phyloP scores from a whole-genome alignment of 1,284 basidiomycete genomes.

The Rhodotorula sp. region DNA sequence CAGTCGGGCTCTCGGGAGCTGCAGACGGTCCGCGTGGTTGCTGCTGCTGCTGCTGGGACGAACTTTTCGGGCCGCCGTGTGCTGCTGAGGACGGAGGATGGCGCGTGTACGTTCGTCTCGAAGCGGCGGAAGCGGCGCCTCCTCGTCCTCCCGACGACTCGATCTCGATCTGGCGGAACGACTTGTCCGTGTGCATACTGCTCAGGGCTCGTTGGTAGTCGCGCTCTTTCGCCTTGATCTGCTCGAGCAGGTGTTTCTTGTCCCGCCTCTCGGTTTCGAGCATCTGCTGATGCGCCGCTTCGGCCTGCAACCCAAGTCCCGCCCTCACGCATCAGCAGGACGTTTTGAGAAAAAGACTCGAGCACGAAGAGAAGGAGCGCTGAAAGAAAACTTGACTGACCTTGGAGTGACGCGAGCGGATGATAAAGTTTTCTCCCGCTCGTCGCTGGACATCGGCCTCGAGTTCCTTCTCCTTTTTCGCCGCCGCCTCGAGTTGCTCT shows the following conservation, averaged over 20 bases:
- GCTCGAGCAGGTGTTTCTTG: slow-evolving; percentile 9
- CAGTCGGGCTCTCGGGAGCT: neutral
- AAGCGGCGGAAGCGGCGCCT: neutral
- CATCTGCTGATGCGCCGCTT: neutral
- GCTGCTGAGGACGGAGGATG: no score
- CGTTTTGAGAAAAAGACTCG: no score
- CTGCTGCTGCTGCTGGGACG: neutral
- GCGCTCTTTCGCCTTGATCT: slow-evolving; percentile 19
- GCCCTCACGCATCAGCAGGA: no score
- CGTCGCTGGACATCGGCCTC: neutral
- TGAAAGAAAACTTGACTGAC: no score
- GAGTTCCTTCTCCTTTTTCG: neutral
- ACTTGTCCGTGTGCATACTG: slow-evolving; percentile 10
- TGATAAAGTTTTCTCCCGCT: slow-evolving; percentile 21
- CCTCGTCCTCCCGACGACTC: neutral
- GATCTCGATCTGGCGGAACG: slow-evolving; percentile 12
- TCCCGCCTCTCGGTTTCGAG: slow-evolving; percentile 16
- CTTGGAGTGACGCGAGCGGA: slow-evolving; percentile 13
- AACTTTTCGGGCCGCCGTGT: neutral
- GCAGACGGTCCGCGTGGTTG: slow-evolving; percentile 1
- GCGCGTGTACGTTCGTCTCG: neutral
- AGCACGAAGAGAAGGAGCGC: no score
- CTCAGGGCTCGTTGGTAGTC: slow-evolving; percentile 15
- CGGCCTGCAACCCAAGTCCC: no score
- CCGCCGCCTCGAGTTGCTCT: slow-evolving; percentile 6